phyloP scores from a whole-genome alignment of 1,284 basidiomycete species.

The Microbotryomycetes sp. region DNA sequence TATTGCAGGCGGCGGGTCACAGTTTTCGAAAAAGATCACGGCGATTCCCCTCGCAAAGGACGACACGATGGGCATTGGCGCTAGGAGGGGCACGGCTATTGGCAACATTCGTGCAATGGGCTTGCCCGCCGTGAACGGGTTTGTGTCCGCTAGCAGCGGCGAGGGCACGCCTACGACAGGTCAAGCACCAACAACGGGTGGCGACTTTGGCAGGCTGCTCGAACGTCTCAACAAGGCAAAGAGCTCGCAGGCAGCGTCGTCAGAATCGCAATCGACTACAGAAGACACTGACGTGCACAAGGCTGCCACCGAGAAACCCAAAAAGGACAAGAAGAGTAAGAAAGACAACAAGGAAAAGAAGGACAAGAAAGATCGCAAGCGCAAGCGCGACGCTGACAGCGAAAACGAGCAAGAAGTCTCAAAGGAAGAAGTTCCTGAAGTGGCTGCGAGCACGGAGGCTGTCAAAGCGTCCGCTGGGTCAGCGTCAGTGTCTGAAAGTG shows the following conservation, averaged over 20 bases:
- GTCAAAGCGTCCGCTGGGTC: background rate
- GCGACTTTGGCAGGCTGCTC: slow-evolving; percentile 30
- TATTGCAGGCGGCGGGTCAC: slow-evolving; percentile 16
- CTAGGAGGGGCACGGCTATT: slow-evolving; percentile 16
- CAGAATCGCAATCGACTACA: background rate
- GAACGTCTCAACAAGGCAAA: slow-evolving; percentile 29
- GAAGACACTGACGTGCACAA: slow-evolving; percentile 1
- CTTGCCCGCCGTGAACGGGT: slow-evolving; percentile 12
- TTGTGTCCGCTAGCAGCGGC: slow-evolving; percentile 10
- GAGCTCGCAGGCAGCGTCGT: slow-evolving; percentile 7
- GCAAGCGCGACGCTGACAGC: slow-evolving; percentile 16
- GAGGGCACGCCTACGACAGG: slow-evolving; percentile 8
- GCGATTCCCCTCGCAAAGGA: slow-evolving; percentile 30
- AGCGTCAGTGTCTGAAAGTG: background rate
- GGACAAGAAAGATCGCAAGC: slow-evolving; percentile 16
- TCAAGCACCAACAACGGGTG: slow-evolving; percentile 8
- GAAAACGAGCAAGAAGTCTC: background rate
- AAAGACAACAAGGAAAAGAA: slow-evolving; percentile 4
- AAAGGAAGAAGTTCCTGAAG: background rate
- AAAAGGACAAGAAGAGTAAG: slow-evolving; percentile 6
- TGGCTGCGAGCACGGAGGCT: background rate
- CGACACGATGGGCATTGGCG: slow-evolving; percentile 29
- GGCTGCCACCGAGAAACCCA: background rate
- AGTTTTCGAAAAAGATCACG: slow-evolving; percentile 25
- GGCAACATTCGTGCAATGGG: slow-evolving; percentile 24